Conservation (phyloP, 2,329 filamentous ascomycete species). For the Beauveria bassiana region DNA sequence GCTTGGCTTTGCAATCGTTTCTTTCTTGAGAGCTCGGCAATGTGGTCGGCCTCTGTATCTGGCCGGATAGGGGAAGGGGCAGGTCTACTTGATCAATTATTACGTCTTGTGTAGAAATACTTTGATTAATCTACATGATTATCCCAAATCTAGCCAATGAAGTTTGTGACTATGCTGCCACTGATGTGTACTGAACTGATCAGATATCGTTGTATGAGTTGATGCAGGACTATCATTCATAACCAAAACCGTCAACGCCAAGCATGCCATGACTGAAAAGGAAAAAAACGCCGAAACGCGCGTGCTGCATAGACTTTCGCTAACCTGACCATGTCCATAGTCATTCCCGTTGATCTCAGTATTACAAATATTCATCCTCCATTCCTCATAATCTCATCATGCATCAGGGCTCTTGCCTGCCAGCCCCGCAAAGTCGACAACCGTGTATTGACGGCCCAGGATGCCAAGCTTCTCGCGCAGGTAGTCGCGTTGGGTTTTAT, state of each 20-base stretch:
- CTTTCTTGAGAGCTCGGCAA: not conserved
- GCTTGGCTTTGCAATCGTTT: not conserved
- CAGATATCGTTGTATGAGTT: not conserved
- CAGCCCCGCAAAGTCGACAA: slow-evolving; percentile 21
- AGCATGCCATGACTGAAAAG: not conserved
- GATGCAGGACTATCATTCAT: not conserved
- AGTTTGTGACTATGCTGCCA: not conserved
- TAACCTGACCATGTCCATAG: not conserved
- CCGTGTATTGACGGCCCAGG: slow-evolving; percentile 24
- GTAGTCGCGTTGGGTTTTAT: slow-evolving; percentile 35
- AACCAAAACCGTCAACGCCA: not conserved
- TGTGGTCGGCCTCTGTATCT: not conserved
- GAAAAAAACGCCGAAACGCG: not conserved
- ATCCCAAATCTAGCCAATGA: not conserved
- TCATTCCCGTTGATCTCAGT: not conserved
- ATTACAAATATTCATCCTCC: not conserved
- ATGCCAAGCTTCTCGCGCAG: slow-evolving; percentile 31
- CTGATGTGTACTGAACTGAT: not conserved
- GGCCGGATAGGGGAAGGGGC: not conserved
- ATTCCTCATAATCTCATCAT: not conserved
- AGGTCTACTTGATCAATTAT: not conserved
- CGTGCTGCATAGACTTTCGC: not conserved
- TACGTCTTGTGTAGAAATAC: not conserved
- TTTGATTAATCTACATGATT: not conserved
- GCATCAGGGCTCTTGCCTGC: slow-evolving; percentile 18